A percentile compares a stretch with the other conserved stretches of the same genome.
phyloP scores from a whole-genome alignment of 768 basidiomycete species.

The Botryobasidium botryosum region DNA sequence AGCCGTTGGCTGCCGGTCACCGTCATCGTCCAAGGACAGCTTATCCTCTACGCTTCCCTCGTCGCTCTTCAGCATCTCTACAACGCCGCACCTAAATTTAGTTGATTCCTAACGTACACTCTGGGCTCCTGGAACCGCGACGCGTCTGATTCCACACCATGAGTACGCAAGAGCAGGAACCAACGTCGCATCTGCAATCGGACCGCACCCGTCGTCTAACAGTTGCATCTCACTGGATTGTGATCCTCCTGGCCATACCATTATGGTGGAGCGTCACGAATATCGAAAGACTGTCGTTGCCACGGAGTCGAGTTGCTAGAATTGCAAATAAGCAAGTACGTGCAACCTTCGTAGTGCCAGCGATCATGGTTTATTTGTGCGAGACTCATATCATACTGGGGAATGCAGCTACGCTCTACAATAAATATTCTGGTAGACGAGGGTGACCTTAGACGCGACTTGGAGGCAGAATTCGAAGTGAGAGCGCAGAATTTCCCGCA shows the following conservation, averaged over 20 bases:
- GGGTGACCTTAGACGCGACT: neutral
- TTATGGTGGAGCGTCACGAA: conserved; percentile 91
- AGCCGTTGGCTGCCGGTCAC: too few species aligned
- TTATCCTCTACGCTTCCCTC: too few species aligned
- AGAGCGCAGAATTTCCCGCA: too few species aligned
- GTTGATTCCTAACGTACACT: too few species aligned
- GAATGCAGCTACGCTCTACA: conserved; percentile 2
- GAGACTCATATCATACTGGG: conserved; percentile 12
- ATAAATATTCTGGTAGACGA: conserved; percentile 2
- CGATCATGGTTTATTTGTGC: conserved; percentile 4
- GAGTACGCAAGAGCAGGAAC: too few species aligned
- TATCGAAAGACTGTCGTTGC: conserved; percentile 66
- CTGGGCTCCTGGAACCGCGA: too few species aligned
- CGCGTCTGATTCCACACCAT: too few species aligned
- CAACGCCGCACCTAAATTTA: too few species aligned
- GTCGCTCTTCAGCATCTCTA: too few species aligned
- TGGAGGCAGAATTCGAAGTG: neutral
- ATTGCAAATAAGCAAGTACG: conserved; percentile 27
- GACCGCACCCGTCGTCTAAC: conserved; percentile 44
- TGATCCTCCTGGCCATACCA: conserved; percentile 64
- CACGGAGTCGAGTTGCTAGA: conserved; percentile 38
- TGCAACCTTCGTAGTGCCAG: conserved; percentile 13
- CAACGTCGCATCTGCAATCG: too few species aligned
- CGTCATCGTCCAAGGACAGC: too few species aligned
- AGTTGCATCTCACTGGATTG: conserved; percentile 58